Base-by-base conservation (phyloP, 2,329 filamentous ascomycete genomes). In the Ophiostoma tasmaniense region DNA sequence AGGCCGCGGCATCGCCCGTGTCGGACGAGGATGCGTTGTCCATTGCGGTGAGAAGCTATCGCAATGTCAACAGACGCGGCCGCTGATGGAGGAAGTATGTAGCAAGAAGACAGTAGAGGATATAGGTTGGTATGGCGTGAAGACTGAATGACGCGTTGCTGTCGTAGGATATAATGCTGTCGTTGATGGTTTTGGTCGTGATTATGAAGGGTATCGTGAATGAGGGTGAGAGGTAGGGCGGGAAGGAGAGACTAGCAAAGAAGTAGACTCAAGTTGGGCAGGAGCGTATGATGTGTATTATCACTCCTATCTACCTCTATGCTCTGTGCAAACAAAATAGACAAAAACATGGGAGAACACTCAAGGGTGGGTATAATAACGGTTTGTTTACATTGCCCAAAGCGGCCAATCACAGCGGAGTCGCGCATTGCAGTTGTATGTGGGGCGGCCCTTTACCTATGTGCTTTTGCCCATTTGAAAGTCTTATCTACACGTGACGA, bases 371-470 rank as follows among this genome's bases (percentile, higher is more conserved):
- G 30, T 62, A 35, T 61, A 30, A 28, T 20, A 37, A 11, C 39
- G 59, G 42, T 72, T 72, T 72, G 71, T 72, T 72, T 72, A 72
- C 71, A 70, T 72, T 22, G 33, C 13, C 13, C 3, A 7, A 28
- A 1, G n/a, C 2, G 25, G 68, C 71, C 70, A 72, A 71, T 72
- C 65, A 71, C 37, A 59, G 14, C 17, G 10, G 20, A 30, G 55
- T 25, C 42, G 25, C 45, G 45, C 39, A 67, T 64, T 67, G 42
- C 59, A 33, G 59, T 52, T 30, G 30, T 33, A 25, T 30, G 37
- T 66, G 30, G 55, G 64, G 50, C 45, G 14, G 4, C 42, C 42
- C 20, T 17, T 45, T n/a, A 13, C 22, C 25, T 25, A 3, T 7
- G 2, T 11, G 22, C n/a, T n/a, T n/a, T n/a, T n/a, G n/a, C n/a